Conservation (phyloP, 2,329 filamentous ascomycete genomes). For the Penicillium olsonii region DNA sequence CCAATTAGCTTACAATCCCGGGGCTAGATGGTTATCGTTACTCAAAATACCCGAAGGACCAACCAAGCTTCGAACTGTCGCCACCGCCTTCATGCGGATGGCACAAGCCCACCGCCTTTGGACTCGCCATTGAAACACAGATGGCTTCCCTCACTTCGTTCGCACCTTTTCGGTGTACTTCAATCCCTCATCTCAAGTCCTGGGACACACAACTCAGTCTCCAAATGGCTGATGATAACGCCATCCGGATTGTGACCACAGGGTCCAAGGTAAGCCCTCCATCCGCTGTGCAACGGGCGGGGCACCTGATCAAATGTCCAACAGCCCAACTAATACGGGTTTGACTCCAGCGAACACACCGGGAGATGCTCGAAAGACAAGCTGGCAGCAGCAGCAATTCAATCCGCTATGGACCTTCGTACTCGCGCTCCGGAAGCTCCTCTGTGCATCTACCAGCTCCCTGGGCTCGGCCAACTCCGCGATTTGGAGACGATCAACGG, state of each 20-base stretch:
- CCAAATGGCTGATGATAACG: conserved; percentile 40
- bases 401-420: conserved; percentile 28
- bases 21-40: no score
- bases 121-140: conserved; percentile 12
- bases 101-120: conserved; percentile 2
- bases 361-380: conserved; percentile 39
- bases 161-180: conserved; percentile 2
- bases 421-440: conserved; percentile 25
- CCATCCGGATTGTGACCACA: conserved; percentile 39
- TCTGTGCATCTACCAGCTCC: conserved; percentile 31
- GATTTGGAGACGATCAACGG: conserved; percentile 59
- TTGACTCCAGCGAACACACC: conserved; percentile 34
- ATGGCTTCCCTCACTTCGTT: conserved; percentile 3
- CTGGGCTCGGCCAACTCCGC: conserved; percentile 39
- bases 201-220: conserved; percentile 8
- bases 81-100: not conserved
- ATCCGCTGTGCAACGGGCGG: conserved; percentile 23
- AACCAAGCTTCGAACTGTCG: no score
- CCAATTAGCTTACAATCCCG: no score
- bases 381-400: conserved; percentile 26
- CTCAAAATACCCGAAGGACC: no score
- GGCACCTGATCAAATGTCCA: conserved; percentile 18
- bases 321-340: conserved; percentile 18
- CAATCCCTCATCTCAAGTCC: conserved; percentile 1
- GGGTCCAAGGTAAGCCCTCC: conserved; percentile 39